A percentile compares a stretch with the other conserved stretches of the same genome.
Conservation (phyloP, 768 basidiomycete genomes). For the Antrodiella citrinella region DNA sequence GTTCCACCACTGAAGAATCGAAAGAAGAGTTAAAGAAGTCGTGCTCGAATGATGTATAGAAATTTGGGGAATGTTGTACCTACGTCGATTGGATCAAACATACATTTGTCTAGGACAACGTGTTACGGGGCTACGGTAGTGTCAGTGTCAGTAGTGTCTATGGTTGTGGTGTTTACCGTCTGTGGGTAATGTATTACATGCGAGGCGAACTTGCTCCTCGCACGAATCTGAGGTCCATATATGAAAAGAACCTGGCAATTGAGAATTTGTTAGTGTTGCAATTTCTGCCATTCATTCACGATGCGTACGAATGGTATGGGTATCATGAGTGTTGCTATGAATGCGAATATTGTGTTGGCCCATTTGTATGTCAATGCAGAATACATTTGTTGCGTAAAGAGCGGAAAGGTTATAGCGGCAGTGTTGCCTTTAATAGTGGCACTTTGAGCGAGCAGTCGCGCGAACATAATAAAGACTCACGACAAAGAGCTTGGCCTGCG, state of each 20-base stretch:
- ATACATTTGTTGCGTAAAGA: constrained; percentile 44
- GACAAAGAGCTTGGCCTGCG: constrained; percentile 41
- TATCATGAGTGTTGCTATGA: constrained; percentile 33
- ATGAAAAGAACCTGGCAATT: constrained; percentile 17
- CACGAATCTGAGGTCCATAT: constrained; percentile 19
- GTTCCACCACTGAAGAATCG: constrained; percentile 71
- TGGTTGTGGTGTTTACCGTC: not conserved
- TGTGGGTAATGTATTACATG: constrained; percentile 8
- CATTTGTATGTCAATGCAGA: constrained; percentile 38
- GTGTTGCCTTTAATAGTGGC: constrained; percentile 21
- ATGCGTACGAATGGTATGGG: constrained; percentile 35
- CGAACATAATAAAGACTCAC: not conserved
- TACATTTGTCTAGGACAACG: not conserved
- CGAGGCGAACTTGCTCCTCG: constrained; percentile 19
- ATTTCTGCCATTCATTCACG: not conserved
- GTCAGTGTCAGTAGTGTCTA: not conserved
- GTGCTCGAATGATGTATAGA: not conserved
- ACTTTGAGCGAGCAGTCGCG: not conserved
- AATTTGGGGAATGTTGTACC: not conserved
- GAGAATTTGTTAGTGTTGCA: not conserved
- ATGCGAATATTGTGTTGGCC: constrained; percentile 35
- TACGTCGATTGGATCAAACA: not conserved
- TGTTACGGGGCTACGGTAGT: not conserved
- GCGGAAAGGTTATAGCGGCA: constrained; percentile 36
- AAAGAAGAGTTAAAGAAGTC: not conserved